A percentile compares a stretch with the other conserved stretches of the same genome.
Evolutionary conservation across 2,329 filamentous ascomycete species (phyloP).

Genomic region (Setomelanomma holmii): DNA sequence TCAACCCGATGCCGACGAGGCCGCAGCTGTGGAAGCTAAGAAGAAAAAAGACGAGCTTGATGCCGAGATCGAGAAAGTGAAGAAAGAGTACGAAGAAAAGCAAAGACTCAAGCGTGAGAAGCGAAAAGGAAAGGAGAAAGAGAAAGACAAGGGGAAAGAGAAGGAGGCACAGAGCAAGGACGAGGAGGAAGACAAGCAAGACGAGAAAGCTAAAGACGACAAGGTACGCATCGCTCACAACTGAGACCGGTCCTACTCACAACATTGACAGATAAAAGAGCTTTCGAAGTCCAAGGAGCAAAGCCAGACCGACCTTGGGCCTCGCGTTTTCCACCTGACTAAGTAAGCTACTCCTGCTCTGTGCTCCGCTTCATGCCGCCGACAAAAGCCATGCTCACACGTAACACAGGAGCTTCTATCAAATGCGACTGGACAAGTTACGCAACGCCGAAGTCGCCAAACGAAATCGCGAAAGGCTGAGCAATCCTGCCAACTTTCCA

Average conservation of each 20-base stretch:
- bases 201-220: constrained; percentile 68
- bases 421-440: constrained; percentile 81
- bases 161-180: constrained; percentile 64
- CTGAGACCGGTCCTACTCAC: constrained; percentile 7
- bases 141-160: constrained; percentile 70
- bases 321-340: constrained; percentile 83
- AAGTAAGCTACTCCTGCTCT: constrained; percentile 71
- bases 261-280: constrained; percentile 51
- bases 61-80: constrained; percentile 57
- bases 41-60: constrained; percentile 60
- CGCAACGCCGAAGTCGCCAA: constrained; percentile 80
- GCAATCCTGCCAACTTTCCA: constrained; percentile 81
- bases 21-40: constrained; percentile 62
- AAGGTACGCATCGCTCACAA: constrained; percentile 52
- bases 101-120: constrained; percentile 66
- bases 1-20: constrained; percentile 72
- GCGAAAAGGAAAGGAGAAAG: constrained; percentile 54
- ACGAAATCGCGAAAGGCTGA: constrained; percentile 79
- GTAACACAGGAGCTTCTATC: constrained; percentile 75
- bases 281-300: constrained; percentile 57
- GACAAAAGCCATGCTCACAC: neutral
- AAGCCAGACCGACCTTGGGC: constrained; percentile 66
- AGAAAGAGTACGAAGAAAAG: constrained; percentile 58
- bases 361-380: too few species aligned
- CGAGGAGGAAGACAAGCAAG: constrained; percentile 67